A percentile compares a stretch with the other conserved stretches of the same genome.
Evolutionary conservation across 495 filamentous ascomycete genomes (phyloP).

Genomic region (Xylaria castorea): DNA sequence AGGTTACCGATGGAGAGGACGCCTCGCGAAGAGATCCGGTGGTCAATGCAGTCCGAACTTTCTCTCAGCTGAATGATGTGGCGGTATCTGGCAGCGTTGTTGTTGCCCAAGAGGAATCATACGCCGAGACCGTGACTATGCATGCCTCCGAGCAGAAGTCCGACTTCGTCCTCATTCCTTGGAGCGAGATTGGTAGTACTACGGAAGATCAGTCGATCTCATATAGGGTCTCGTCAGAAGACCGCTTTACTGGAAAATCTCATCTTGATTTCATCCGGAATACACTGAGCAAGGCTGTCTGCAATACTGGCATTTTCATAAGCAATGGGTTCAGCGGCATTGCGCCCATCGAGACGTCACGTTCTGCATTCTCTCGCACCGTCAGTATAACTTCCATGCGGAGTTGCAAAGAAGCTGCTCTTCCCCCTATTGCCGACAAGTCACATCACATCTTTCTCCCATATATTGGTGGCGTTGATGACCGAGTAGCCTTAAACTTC

Average conservation of each 20-base stretch:
- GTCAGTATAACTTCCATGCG: conserved; percentile 66
- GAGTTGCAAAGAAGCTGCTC: conserved; percentile 53
- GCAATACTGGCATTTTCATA: conserved; percentile 82
- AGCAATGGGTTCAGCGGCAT: conserved; percentile 72
- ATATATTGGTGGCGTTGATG: conserved; percentile 86
- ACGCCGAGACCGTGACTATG: conserved; percentile 74
- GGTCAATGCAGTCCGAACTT: conserved; percentile 88
- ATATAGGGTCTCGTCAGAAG: conserved; percentile 44
- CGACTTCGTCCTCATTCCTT: conserved; percentile 87
- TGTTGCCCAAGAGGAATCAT: conserved; percentile 76
- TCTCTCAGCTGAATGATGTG: conserved; percentile 84
- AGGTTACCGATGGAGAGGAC: conserved; percentile 82
- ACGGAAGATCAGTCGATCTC: conserved; percentile 63
- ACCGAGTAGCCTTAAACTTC: conserved; percentile 79
- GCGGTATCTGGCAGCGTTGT: conserved; percentile 81
- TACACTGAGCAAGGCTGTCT: conserved; percentile 64
- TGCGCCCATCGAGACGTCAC: conserved; percentile 44
- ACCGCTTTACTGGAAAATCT: conserved; percentile 57
- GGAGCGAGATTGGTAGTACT: conserved; percentile 83
- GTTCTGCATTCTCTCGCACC: conserved; percentile 51
- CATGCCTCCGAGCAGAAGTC: conserved; percentile 71
- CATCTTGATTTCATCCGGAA: conserved; percentile 73
- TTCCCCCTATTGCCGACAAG: conserved; percentile 62
- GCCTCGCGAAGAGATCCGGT: conserved; percentile 82
- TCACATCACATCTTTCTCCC: conserved; percentile 88